phyloP scores from a whole-genome alignment of 352 stramenopile species.

The Globisporangium lucens region DNA sequence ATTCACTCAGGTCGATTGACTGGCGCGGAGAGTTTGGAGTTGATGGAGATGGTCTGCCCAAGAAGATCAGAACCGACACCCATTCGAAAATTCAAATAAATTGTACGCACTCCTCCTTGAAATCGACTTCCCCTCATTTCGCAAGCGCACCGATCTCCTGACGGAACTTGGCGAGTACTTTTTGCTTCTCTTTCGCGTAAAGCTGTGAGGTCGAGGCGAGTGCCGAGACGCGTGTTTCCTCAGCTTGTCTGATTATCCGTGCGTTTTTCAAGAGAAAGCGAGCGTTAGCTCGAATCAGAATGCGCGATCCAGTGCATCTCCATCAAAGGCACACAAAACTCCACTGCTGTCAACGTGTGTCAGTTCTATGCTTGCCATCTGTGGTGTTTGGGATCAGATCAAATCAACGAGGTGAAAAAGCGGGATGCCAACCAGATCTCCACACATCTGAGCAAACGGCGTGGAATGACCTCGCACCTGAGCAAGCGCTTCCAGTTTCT shows the following conservation, averaged over 20 bases:
- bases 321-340: neutral
- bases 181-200: constrained; percentile 29
- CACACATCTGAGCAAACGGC: neutral
- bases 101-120: neutral
- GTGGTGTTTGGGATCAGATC: constrained; percentile 4
- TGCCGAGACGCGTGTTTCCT: constrained; percentile 18
- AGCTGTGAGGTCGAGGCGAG: constrained; percentile 23
- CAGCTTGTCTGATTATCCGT: constrained; percentile 16
- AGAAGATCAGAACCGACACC: neutral
- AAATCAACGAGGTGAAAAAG: neutral
- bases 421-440: neutral
- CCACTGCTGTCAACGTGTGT: constrained; percentile 13
- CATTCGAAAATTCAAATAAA: constrained; percentile 6
- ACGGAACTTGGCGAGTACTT: constrained; percentile 22
- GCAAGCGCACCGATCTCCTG: constrained; percentile 16
- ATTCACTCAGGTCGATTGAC: neutral
- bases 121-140: neutral
- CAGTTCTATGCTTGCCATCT: constrained; percentile 28
- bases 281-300: constrained; percentile 1
- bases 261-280: neutral
- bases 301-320: constrained; percentile 3
- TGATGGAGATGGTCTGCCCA: neutral
- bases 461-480: constrained; percentile 16
- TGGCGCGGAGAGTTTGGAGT: neutral
- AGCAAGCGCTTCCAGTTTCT: constrained; percentile 19